Evolutionary conservation across 1,284 basidiomycete genomes (phyloP).

Genomic region (Flammula alnicola): DNA sequence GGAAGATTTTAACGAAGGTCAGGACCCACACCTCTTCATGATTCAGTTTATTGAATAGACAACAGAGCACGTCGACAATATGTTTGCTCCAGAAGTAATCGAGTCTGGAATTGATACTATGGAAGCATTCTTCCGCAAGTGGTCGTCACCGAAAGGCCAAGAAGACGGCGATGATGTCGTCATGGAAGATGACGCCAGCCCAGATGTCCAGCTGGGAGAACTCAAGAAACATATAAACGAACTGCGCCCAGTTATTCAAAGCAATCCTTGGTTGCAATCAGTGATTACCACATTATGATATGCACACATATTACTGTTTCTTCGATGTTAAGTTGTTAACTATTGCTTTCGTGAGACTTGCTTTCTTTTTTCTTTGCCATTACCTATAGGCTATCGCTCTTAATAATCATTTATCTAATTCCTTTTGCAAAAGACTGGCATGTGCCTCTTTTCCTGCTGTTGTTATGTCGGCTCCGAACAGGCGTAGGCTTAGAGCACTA

Average conservation of each 20-base stretch:
- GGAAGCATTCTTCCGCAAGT: conserved; percentile 70
- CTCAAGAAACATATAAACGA: conserved; percentile 71
- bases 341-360: too few relatives aligned
- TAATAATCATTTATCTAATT: not conserved
- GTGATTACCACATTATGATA: conserved; percentile 37
- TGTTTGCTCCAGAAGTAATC: conserved; percentile 63
- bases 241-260: conserved; percentile 38
- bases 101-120: conserved; percentile 84
- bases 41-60: not conserved
- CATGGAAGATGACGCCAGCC: conserved; percentile 52
- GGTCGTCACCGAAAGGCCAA: conserved; percentile 60
- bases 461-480: conserved; percentile 81
- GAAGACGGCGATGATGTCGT: conserved; percentile 48
- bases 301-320: too few relatives aligned
- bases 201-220: conserved; percentile 67
- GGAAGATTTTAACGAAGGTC: conserved; percentile 85
- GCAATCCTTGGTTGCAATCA: conserved; percentile 75
- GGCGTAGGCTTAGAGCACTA: conserved; percentile 76
- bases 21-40: conserved; percentile 7
- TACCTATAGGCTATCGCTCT: too few relatives aligned
- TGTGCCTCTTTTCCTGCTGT: conserved; percentile 44
- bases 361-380: too few relatives aligned
- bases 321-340: too few relatives aligned
- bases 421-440: not conserved
- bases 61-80: conserved; percentile 42